Evolutionary conservation across 768 basidiomycete genomes (phyloP).

Genomic region (Pholiota molesta): DNA sequence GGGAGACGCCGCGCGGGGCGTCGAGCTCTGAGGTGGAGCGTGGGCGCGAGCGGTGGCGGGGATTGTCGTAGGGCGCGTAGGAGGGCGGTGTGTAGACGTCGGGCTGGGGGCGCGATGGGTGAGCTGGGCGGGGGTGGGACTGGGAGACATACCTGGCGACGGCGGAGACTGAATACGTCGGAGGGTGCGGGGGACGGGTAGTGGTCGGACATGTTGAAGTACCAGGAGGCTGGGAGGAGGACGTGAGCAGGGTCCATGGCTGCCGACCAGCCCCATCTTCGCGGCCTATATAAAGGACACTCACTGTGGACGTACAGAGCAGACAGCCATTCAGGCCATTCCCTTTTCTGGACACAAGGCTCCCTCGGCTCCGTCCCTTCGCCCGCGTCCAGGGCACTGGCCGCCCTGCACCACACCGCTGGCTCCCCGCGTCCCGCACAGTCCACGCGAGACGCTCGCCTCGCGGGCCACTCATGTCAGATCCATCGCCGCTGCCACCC

Average conservation of each 20-base stretch:
- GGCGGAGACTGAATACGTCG: constrained; percentile 20
- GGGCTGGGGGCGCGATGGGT: neutral
- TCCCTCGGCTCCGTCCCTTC: neutral
- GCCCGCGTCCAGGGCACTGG: too few species aligned
- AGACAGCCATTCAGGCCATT: constrained; percentile 6
- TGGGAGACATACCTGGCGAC: neutral
- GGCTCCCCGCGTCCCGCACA: too few species aligned
- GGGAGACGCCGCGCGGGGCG: constrained; percentile 51
- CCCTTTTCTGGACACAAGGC: neutral
- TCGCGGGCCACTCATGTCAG: neutral
- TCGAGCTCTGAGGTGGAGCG: constrained; percentile 49
- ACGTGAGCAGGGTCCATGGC: neutral
- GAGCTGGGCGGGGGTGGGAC: too few species aligned
- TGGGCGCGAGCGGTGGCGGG: constrained; percentile 39
- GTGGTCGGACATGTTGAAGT: constrained; percentile 20
- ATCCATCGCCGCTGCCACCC: neutral
- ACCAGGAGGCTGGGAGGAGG: neutral
- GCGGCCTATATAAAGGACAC: constrained; percentile 1
- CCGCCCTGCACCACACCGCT: too few species aligned
- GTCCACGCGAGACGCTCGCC: neutral
- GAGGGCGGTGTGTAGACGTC: constrained; percentile 40
- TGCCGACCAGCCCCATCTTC: neutral
- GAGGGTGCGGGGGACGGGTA: constrained; percentile 43
- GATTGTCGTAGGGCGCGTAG: constrained; percentile 42
- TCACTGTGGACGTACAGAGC: constrained; percentile 1